Conservation (phyloP, 179 eudicot species). For the Beta lomatogona region DNA sequence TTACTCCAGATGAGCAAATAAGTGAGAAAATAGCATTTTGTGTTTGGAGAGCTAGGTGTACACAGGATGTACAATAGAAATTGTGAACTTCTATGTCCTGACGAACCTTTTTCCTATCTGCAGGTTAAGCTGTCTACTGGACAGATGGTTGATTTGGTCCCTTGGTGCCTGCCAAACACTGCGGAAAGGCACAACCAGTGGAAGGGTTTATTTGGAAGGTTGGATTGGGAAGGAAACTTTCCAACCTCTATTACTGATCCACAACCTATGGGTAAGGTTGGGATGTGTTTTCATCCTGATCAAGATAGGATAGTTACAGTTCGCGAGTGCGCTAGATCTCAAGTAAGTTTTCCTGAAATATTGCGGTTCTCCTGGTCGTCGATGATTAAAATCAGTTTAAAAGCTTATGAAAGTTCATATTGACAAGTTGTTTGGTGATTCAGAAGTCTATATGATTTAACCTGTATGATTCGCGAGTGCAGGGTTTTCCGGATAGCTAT, state of each 20-base stretch:
- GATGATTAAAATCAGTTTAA: neutral
- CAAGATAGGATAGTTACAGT: slow-evolving; percentile 92
- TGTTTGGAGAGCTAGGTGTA: too few species aligned
- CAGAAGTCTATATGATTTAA: neutral
- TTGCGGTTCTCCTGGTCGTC: neutral
- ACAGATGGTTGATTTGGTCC: slow-evolving; percentile 88
- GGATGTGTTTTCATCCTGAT: slow-evolving; percentile 98
- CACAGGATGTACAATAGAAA: too few species aligned
- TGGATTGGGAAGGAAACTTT: slow-evolving; percentile 96
- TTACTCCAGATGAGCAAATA: too few species aligned
- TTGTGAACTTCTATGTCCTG: neutral
- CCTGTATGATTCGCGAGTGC: slow-evolving; percentile 21
- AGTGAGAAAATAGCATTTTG: too few species aligned
- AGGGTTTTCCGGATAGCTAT: slow-evolving; percentile 93
- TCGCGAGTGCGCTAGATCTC: slow-evolving; percentile 96
- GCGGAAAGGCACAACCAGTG: slow-evolving; percentile 95
- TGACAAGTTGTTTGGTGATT: neutral
- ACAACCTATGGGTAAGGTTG: slow-evolving; percentile 98
- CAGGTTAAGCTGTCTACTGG: slow-evolving; percentile 80
- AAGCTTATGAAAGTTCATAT: neutral
- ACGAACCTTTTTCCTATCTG: slow-evolving; percentile 7
- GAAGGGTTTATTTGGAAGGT: slow-evolving; percentile 92
- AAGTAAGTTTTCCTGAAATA: slow-evolving; percentile 41
- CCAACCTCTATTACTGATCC: slow-evolving; percentile 95
- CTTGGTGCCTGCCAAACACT: slow-evolving; percentile 96